phyloP scores from a whole-genome alignment of 352 stramenopile species.

The Phytophthora boehmeriae region DNA sequence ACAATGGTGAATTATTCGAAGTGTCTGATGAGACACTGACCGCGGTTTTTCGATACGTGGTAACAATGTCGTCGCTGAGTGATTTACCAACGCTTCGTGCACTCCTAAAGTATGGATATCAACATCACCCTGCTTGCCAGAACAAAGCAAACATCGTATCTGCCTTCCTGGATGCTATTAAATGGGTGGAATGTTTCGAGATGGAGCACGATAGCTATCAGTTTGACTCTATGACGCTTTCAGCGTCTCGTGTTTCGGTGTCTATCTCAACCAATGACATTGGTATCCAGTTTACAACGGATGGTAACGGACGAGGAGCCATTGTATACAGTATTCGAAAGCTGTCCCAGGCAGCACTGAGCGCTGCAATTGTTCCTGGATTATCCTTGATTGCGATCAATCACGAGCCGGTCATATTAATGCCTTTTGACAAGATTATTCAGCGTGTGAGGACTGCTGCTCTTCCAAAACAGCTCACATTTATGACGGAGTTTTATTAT shows the following conservation, averaged over 20 bases:
- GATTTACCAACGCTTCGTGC: conserved; percentile 57
- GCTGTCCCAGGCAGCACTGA: conserved; percentile 80
- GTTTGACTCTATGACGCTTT: conserved; percentile 51
- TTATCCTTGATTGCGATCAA: conserved; percentile 86
- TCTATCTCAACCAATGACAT: conserved; percentile 85
- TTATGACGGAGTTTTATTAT: conserved; percentile 88
- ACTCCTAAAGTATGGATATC: conserved; percentile 67
- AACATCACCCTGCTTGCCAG: conserved; percentile 71
- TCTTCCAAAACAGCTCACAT: conserved; percentile 82
- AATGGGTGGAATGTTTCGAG: conserved; percentile 78
- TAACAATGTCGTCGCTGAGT: conserved; percentile 65
- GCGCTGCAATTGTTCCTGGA: conserved; percentile 65
- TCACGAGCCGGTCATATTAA: conserved; percentile 77
- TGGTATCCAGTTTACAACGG: conserved; percentile 84
- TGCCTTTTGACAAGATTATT: conserved; percentile 83
- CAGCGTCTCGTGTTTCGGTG: conserved; percentile 66
- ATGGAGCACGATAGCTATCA: conserved; percentile 36
- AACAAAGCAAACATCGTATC: conserved; percentile 64
- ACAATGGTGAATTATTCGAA: conserved; percentile 63
- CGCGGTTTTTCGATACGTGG: conserved; percentile 68
- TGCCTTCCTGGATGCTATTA: conserved; percentile 78
- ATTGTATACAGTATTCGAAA: conserved; percentile 82
- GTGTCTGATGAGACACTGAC: conserved; percentile 66
- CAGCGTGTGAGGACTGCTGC: conserved; percentile 58
- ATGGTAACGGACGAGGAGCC: conserved; percentile 76